phyloP scores from a whole-genome alignment of 2,329 filamentous ascomycete species.

The Fusarium sublunatum region DNA sequence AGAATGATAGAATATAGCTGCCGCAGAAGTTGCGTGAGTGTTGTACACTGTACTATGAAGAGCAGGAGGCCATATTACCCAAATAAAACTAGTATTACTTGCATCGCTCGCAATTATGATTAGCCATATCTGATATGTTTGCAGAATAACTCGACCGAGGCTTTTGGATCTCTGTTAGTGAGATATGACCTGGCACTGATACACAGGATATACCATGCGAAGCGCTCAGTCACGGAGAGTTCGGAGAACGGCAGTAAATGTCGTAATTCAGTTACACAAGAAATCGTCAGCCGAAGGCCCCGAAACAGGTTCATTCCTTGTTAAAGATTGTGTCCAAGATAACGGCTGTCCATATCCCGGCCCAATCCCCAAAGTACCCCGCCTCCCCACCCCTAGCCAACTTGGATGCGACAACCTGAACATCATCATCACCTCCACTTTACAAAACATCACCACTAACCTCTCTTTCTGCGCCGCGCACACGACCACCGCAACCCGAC shows the following conservation, averaged over 20 bases:
- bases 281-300: slow-evolving; percentile 13
- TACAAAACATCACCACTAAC: slow-evolving; percentile 23
- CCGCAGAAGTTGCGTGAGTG: neutral
- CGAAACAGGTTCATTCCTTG: slow-evolving; percentile 17
- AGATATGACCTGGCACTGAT: too few species aligned
- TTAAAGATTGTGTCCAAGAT: slow-evolving; percentile 8
- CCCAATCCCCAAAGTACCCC: slow-evolving; percentile 22
- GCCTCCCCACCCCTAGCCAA: slow-evolving; percentile 15
- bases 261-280: slow-evolving; percentile 15
- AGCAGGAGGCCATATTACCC: neutral
- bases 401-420: slow-evolving; percentile 29
- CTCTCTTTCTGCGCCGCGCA: slow-evolving; percentile 1
- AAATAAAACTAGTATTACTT: slow-evolving; percentile 2
- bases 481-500: neutral
- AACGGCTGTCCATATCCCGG: neutral
- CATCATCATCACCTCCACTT: slow-evolving; percentile 20
- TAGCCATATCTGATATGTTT: too few species aligned
- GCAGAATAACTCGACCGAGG: too few species aligned
- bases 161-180: too few species aligned
- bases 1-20: neutral
- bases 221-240: too few species aligned
- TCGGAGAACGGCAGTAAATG: neutral
- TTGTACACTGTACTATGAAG: neutral
- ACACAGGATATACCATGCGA: too few species aligned
- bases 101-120: neutral